Percentiles rank a stretch among this genome's conserved stretches.
Conservation (phyloP, 345 rosid genomes). For the Salix arbutifolia region DNA sequence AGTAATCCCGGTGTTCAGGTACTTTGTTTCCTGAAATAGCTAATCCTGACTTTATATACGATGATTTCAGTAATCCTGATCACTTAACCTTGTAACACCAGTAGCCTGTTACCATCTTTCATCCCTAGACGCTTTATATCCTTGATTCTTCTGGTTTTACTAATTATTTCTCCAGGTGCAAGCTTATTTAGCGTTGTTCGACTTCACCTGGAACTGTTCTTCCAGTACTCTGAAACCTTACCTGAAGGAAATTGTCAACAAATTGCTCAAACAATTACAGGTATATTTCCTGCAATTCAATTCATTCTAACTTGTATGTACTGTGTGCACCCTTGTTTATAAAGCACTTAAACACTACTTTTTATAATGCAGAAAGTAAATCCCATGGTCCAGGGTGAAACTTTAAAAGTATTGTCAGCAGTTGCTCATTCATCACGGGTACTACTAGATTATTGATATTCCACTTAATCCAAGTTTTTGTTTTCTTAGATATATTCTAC, state of each 20-base stretch:
- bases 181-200: neutral
- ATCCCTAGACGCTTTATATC: neutral
- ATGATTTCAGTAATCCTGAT: too few relatives aligned
- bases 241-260: neutral
- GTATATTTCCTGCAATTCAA: neutral
- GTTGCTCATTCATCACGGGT: constrained; percentile 10
- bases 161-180: neutral
- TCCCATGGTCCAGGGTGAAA: neutral
- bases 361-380: constrained; percentile 6
- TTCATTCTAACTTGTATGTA: neutral
- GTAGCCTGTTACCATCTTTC: neutral
- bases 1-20: constrained; percentile 6
- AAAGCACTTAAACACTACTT: neutral
- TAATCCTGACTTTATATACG: neutral
- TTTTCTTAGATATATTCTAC: neutral
- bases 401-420: neutral
- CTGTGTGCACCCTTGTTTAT: neutral
- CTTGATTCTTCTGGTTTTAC: neutral
- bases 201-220: constrained; percentile 4
- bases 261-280: constrained; percentile 4
- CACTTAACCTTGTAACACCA: neutral
- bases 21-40: neutral
- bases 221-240: constrained; percentile 1
- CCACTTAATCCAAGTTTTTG: neutral
- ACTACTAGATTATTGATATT: neutral